phyloP scores from a whole-genome alignment of 208 protist species.

The Trypanosoma platydactyli region DNA sequence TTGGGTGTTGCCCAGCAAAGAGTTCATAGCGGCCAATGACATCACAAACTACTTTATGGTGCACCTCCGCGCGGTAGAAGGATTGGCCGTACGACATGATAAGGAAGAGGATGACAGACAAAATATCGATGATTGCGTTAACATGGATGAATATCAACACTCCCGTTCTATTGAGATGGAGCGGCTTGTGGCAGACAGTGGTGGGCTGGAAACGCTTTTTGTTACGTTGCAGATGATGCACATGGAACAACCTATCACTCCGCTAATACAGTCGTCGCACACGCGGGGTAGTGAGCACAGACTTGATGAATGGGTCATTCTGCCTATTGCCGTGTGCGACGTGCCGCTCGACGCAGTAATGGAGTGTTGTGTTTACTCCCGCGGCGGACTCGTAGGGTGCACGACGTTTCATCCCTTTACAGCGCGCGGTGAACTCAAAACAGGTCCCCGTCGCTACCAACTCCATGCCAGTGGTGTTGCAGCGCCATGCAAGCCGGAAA shows the following conservation, averaged over 20 bases:
- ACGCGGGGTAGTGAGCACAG: constrained; percentile 9
- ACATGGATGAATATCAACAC: neutral
- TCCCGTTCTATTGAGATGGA: neutral
- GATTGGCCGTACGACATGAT: neutral
- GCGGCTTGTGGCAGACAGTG: neutral
- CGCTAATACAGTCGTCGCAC: constrained; percentile 45
- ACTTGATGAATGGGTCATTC: constrained; percentile 47
- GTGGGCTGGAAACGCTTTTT: constrained; percentile 21
- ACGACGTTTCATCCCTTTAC: constrained; percentile 44
- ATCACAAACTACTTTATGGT: constrained; percentile 29
- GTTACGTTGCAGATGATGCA: constrained; percentile 61
- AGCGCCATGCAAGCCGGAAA: neutral
- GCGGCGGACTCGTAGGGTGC: constrained; percentile 23
- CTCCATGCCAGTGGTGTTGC: constrained; percentile 21
- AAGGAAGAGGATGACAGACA: constrained; percentile 3
- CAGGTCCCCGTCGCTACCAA: constrained; percentile 35
- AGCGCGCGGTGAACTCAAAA: constrained; percentile 48
- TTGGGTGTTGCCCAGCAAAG: constrained; percentile 23
- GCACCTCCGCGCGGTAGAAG: constrained; percentile 18
- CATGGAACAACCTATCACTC: constrained; percentile 58
- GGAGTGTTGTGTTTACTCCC: constrained; percentile 42
- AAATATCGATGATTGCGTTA: constrained; percentile 6
- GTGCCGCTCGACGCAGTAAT: constrained; percentile 81
- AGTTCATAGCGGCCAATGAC: constrained; percentile 42
- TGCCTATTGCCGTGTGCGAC: constrained; percentile 83